Evolutionary conservation across 2,329 filamentous ascomycete genomes (phyloP), one percentile per base, ranked within the genome.

Genomic region (Stylonectria norvegica): DNA sequence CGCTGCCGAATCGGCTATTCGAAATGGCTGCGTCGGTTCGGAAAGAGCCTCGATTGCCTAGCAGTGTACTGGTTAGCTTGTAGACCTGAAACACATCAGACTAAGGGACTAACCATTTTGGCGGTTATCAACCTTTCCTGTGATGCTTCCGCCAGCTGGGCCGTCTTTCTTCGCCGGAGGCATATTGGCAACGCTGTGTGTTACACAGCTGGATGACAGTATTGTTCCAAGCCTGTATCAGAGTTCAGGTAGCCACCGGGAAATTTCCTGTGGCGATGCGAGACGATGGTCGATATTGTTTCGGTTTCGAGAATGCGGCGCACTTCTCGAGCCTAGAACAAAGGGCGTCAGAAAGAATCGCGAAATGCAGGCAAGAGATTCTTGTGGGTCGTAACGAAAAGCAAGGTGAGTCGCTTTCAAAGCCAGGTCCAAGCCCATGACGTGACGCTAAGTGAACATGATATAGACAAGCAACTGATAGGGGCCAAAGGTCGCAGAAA

Each of bases 21-120:
- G 90, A 93, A 48, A 97, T 96, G 57, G 93, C 88, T 22, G 80
- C 73, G 60, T 97, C 91, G 17, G 91, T 97, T 49, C 85, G 83
- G 68, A 97, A 96, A 17, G 73, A 77, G 42, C 76, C 67, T 29
- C 79, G 71, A 52, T 76, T 75, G 48, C 85, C 87, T 93, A 15
- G 31, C 17, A 11, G 10, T 22, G n/a, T 5, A 43, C 10, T n/a
- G 16, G 41, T 45, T 52, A 48, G 47, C 16, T 22, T 22, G 27
- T 30, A 6, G 8, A 30, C 6, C 8, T 10, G 27, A 8, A 15
- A 15, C 8, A 10, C 12, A 27, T 25, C 10, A 40, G 16, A 18
- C 30, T 30, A 34, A 16, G 31, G n/a, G 31, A 57, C 55, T 35
- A 48, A 69, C 67, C 66, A 42, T 68, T 69, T 34, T 65, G 65